Percentiles rank a stretch among this genome's conserved stretches.
These are phyloP conservation scores for Plantago elongata DNA, from an alignment of 257 asterid species.

Conservation along the genomic window DNA sequence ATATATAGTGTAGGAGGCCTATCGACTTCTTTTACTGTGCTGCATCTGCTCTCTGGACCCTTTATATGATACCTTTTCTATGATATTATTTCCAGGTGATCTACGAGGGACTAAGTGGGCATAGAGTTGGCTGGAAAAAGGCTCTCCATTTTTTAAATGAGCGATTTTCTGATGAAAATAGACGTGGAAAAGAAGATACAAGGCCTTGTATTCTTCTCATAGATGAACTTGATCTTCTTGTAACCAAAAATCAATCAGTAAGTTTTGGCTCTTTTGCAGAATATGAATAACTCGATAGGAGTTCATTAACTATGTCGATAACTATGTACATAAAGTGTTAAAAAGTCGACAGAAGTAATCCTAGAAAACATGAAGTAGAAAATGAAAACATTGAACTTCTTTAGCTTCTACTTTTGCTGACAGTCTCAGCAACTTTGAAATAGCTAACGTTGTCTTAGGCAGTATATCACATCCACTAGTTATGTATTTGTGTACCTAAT, in stretches of 20 bases:
- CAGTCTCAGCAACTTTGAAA: not conserved
- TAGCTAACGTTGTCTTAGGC: not conserved
- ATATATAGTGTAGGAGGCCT: slow-evolving; percentile 64
- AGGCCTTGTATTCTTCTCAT: slow-evolving; percentile 91
- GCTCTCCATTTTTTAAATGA: slow-evolving; percentile 80
- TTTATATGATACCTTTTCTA: slow-evolving; percentile 7
- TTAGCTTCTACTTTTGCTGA: no score
- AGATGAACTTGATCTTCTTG: slow-evolving; percentile 91
- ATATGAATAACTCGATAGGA: not conserved
- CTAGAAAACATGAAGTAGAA: no score
- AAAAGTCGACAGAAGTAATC: no score
- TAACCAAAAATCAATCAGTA: slow-evolving; percentile 93
- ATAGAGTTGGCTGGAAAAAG: slow-evolving; percentile 92
- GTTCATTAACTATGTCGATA: not conserved
- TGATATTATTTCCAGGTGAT: slow-evolving; percentile 64
- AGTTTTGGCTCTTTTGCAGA: not conserved
- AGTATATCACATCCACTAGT: not conserved
- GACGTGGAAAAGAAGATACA: slow-evolving; percentile 39
- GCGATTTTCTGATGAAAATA: slow-evolving; percentile 63
- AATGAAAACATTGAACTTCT: no score
- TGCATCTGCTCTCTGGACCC: not conserved
- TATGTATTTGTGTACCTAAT: slow-evolving; percentile 15
- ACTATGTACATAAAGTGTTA: no score
- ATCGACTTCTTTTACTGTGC: slow-evolving; percentile 12
- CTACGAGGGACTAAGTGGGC: slow-evolving; percentile 83